Evolutionary conservation across 140 eudicot species (phyloP).

Genomic region (Ambrosia hybrid): DNA sequence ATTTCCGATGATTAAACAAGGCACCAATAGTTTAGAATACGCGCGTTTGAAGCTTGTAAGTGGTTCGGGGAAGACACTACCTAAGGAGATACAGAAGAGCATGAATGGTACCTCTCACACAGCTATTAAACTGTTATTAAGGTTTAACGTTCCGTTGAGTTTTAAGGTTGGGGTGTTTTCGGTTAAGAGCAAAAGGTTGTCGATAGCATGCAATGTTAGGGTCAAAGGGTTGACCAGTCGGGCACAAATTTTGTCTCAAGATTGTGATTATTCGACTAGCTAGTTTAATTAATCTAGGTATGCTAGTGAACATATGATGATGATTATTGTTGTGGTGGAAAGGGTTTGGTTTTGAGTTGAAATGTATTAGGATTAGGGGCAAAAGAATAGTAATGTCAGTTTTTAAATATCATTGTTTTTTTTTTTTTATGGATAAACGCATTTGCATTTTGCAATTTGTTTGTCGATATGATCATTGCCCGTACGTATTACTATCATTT

Average conservation of each 20-base stretch:
- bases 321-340: constrained; percentile 21
- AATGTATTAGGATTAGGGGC: neutral
- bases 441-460: neutral
- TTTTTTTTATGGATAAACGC: neutral
- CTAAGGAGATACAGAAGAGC: constrained; percentile 37
- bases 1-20: constrained; percentile 26
- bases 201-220: constrained; percentile 24
- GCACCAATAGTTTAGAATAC: constrained; percentile 14
- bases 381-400: neutral
- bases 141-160: constrained; percentile 28
- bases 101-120: constrained; percentile 25
- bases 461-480: neutral
- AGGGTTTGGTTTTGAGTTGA: constrained; percentile 14
- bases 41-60: constrained; percentile 9
- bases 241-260: constrained; percentile 30
- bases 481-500: too few species aligned
- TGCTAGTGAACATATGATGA: constrained; percentile 5
- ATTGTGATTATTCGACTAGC: constrained; percentile 35
- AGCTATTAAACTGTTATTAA: constrained; percentile 23
- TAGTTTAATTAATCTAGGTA: constrained; percentile 28
- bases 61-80: constrained; percentile 26
- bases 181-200: constrained; percentile 30
- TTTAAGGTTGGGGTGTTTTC: constrained; percentile 30
- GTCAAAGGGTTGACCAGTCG: constrained; percentile 28
- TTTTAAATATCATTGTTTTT: neutral